phyloP scores from a whole-genome alignment of 1,284 basidiomycete species.

The Cronartium quercuum region DNA sequence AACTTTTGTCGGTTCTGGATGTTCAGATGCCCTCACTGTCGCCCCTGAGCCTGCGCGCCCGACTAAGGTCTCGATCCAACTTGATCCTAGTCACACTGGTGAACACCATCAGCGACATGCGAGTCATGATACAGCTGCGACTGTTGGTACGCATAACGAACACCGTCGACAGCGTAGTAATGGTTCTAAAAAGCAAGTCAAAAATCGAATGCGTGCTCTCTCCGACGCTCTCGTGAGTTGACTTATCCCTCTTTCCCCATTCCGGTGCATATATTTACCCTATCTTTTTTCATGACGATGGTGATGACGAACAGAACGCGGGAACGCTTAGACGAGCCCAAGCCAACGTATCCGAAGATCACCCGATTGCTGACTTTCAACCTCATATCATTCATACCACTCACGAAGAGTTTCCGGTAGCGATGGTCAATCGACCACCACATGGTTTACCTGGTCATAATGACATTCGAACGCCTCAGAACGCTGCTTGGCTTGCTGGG shows the following conservation, averaged over 20 bases:
- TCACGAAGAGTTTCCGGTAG: slow-evolving; percentile 61
- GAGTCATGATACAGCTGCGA: background rate
- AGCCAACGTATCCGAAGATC: slow-evolving; percentile 33
- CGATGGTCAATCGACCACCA: slow-evolving; percentile 64
- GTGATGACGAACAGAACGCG: background rate
- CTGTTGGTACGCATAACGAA: background rate
- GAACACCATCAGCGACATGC: background rate
- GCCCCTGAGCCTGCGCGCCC: background rate
- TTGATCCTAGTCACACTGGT: background rate
- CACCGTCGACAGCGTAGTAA: background rate
- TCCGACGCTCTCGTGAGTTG: slow-evolving; percentile 20
- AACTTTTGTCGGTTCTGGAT: background rate
- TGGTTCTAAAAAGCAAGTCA: background rate
- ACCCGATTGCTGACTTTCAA: slow-evolving; percentile 41
- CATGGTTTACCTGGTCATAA: slow-evolving; percentile 58
- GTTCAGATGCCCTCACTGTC: background rate
- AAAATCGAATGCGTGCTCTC: slow-evolving; percentile 22
- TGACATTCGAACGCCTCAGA: slow-evolving; percentile 63
- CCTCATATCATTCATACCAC: slow-evolving; percentile 45
- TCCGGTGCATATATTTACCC: background rate
- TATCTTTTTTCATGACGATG: background rate
- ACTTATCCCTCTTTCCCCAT: background rate
- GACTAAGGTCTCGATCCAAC: background rate
- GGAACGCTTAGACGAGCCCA: slow-evolving; percentile 17
- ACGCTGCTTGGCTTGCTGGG: slow-evolving; percentile 68